Evolutionary conservation across 2,329 filamentous ascomycete genomes (phyloP).

Genomic region (Graphilbum sp.): DNA sequence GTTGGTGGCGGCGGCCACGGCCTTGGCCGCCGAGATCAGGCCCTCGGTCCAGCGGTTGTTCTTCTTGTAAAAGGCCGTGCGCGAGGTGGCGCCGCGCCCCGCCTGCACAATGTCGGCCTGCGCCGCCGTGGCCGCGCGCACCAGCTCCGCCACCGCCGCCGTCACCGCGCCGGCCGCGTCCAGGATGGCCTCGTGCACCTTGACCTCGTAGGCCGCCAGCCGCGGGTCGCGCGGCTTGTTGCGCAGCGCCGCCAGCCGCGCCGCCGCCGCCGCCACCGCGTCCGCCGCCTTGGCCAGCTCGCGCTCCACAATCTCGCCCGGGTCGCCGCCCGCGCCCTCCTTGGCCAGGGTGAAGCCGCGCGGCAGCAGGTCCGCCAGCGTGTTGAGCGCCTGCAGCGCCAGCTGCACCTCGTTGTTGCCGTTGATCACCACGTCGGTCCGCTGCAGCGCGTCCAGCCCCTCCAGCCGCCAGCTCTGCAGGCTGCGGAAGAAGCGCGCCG

Average conservation of each 20-base stretch:
- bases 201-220: constrained; percentile 94
- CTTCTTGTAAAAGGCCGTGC: constrained; percentile 97
- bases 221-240: constrained; percentile 91
- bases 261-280: constrained; percentile 83
- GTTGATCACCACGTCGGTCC: constrained; percentile 94
- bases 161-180: constrained; percentile 89
- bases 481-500: constrained; percentile 87
- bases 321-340: constrained; percentile 70
- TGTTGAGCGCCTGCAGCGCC: constrained; percentile 83
- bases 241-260: constrained; percentile 76
- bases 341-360: constrained; percentile 72
- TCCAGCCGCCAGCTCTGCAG: constrained; percentile 89
- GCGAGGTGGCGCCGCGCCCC: constrained; percentile 71
- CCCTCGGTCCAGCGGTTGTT: constrained; percentile 99
- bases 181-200: constrained; percentile 88
- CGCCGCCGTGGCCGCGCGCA: constrained; percentile 83
- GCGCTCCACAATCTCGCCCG: constrained; percentile 82
- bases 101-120: constrained; percentile 95
- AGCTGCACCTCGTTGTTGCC: constrained; percentile 94
- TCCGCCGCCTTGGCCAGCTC: constrained; percentile 89
- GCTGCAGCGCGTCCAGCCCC: constrained; percentile 75
- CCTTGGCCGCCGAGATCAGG: constrained; percentile 91
- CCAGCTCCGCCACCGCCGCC: constrained; percentile 81
- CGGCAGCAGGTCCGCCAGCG: constrained; percentile 80
- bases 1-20: constrained; percentile 85